A percentile compares a stretch with the other conserved stretches of the same genome.
Conservation (phyloP, 2,329 filamentous ascomycete genomes). For the Pleurostoma richardsiae region DNA sequence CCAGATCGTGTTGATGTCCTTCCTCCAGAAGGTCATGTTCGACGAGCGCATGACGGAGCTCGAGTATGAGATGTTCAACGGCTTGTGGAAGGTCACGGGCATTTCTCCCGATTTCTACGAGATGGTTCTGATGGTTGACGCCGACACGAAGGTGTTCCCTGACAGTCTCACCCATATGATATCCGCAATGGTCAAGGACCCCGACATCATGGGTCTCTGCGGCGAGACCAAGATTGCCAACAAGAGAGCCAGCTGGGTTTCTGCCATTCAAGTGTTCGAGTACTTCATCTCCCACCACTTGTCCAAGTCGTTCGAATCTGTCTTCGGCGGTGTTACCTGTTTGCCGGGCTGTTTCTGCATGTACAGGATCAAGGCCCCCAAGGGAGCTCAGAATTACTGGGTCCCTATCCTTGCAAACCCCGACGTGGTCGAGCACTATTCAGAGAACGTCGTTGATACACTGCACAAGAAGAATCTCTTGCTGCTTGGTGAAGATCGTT, state of each 20-base stretch:
- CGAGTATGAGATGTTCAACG: slow-evolving; percentile 99
- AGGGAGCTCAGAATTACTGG: slow-evolving; percentile 99
- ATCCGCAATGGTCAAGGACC: slow-evolving; percentile 97
- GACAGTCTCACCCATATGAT: slow-evolving; percentile 99
- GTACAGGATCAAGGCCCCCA: slow-evolving; percentile 99
- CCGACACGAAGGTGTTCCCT: slow-evolving; percentile 98
- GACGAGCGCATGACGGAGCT: slow-evolving; percentile 99
- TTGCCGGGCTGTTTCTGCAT: slow-evolving; percentile 99
- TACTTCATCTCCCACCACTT: slow-evolving; percentile 99
- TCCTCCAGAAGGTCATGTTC: slow-evolving; percentile 99
- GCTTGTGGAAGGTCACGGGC: slow-evolving; percentile 96
- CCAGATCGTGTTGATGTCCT: slow-evolving; percentile 99
- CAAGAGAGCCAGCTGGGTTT: slow-evolving; percentile 91
- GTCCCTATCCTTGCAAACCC: slow-evolving; percentile 97
- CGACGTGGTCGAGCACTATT: slow-evolving; percentile 98
- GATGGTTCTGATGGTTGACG: slow-evolving; percentile 97
- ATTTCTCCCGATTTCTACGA: slow-evolving; percentile 99
- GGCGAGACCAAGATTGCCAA: slow-evolving; percentile 99
- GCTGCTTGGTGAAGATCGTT: slow-evolving; percentile 88
- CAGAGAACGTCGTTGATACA: slow-evolving; percentile 97
- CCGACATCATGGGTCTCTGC: slow-evolving; percentile 97
- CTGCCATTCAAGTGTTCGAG: slow-evolving; percentile 98
- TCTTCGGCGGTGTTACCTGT: slow-evolving; percentile 98
- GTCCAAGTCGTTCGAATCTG: slow-evolving; percentile 94
- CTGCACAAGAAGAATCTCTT: slow-evolving; percentile 96